Percentiles rank a stretch among this genome's conserved stretches.
These are phyloP conservation scores for Tricholoma hemisulphureum DNA, from an alignment of 768 basidiomycete species.

Conservation along the genomic window DNA sequence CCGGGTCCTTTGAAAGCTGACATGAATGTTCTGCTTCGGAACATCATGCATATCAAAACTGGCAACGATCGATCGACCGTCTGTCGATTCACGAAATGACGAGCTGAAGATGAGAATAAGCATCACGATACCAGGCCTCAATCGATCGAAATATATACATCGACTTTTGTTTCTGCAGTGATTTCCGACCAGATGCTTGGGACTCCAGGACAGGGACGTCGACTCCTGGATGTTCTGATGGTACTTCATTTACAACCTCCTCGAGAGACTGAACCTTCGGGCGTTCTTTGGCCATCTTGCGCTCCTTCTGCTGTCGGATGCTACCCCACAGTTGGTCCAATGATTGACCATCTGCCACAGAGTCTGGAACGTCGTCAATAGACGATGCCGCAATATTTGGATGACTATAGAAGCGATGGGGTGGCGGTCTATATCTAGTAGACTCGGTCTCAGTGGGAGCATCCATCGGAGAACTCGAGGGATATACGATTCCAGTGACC, in stretches of 20 bases:
- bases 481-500: conserved; percentile 49
- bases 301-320: conserved; percentile 63
- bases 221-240: conserved; percentile 34
- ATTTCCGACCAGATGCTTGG: conserved; percentile 37
- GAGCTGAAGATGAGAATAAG: conserved; percentile 42
- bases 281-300: conserved; percentile 63
- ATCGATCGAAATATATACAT: conserved; percentile 46
- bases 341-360: conserved; percentile 38
- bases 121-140: conserved; percentile 11
- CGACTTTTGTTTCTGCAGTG: conserved; percentile 59
- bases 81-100: conserved; percentile 67
- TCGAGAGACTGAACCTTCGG: conserved; percentile 73
- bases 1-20: conserved; percentile 64
- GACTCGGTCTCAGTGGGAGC: conserved; percentile 36
- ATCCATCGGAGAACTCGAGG: conserved; percentile 35
- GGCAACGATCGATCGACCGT: conserved; percentile 67
- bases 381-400: conserved; percentile 41
- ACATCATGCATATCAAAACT: conserved; percentile 72
- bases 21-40: conserved; percentile 71
- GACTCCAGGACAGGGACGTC: conserved; percentile 40
- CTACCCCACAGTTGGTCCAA: conserved; percentile 66
- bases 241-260: conserved; percentile 37
- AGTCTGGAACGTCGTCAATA: conserved; percentile 42
- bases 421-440: conserved; percentile 23
- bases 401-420: conserved; percentile 32